Percentiles rank a stretch among this genome's conserved stretches.
These are phyloP conservation scores for Saccharomycopsis microspora DNA, from an alignment of 805 yeast species.

Conservation along the genomic window DNA sequence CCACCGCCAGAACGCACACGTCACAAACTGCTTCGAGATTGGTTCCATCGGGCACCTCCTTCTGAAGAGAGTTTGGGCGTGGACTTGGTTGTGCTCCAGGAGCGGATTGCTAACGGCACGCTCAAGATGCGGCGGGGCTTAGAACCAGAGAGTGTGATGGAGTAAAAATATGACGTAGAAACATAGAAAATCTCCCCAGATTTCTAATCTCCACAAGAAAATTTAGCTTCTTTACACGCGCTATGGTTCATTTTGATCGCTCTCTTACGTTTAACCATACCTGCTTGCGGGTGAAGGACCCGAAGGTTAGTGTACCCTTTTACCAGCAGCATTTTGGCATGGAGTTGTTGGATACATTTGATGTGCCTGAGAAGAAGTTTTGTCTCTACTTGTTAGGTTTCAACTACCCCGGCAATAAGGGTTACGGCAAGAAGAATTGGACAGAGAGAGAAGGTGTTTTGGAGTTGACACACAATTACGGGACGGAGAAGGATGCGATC, in stretches of 20 bases:
- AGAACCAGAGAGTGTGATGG: no score
- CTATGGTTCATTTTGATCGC: conserved; percentile 11
- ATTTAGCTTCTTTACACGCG: neutral
- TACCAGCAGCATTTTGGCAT: conserved; percentile 70
- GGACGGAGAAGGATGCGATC: conserved; percentile 45
- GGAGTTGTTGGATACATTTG: conserved; percentile 41
- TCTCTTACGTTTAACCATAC: conserved; percentile 46
- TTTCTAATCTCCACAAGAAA: neutral
- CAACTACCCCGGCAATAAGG: conserved; percentile 24
- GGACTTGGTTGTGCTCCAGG: no score
- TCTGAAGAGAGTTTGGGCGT: no score
- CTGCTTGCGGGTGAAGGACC: conserved; percentile 74
- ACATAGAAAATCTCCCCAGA: neutral
- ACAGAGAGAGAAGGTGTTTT: conserved; percentile 54
- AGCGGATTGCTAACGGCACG: no score
- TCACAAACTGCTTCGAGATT: no score
- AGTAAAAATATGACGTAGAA: neutral
- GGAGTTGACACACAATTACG: conserved; percentile 76
- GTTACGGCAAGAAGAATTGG: conserved; percentile 23
- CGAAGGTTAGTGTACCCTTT: conserved; percentile 59
- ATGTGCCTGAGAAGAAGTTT: conserved; percentile 44
- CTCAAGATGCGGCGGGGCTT: no score
- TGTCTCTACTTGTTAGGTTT: conserved; percentile 60
- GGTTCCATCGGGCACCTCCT: no score
- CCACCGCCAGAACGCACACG: no score